These are phyloP conservation scores for Monosporascus cannonballus DNA, from an alignment of 2,329 filamentous ascomycete species.

Conservation along the genomic window DNA sequence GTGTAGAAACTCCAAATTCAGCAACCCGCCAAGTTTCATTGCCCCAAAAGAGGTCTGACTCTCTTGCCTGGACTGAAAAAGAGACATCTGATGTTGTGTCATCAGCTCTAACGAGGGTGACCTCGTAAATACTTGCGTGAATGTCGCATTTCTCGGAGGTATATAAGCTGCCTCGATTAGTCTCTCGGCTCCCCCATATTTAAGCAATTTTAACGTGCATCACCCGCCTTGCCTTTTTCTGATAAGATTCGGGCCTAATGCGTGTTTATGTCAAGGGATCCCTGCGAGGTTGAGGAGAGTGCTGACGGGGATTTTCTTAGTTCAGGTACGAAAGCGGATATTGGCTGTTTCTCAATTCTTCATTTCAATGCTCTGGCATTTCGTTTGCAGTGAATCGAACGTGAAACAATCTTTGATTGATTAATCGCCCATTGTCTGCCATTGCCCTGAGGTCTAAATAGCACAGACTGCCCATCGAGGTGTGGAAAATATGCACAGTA, in stretches of 20 bases:
- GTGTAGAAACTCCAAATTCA: too few species aligned
- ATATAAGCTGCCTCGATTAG: not conserved
- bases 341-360: too few species aligned
- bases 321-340: not conserved
- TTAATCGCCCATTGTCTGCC: too few species aligned
- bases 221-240: constrained; percentile 14
- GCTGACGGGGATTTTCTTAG: constrained; percentile 2
- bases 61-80: not conserved
- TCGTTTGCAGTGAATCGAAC: too few species aligned
- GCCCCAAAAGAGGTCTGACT: too few species aligned
- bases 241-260: constrained; percentile 6
- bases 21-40: too few species aligned
- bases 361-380: too few species aligned
- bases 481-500: too few species aligned
- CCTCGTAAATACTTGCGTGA: not conserved
- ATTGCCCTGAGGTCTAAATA: too few species aligned
- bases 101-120: not conserved
- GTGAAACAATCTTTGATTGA: too few species aligned
- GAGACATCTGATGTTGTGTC: not conserved
- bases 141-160: constrained; percentile 10
- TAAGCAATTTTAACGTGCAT: constrained; percentile 22
- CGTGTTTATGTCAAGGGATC: not conserved
- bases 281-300: too few species aligned
- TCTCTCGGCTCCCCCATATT: constrained; percentile 18
- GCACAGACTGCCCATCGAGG: too few species aligned